A percentile compares a stretch with the other conserved stretches of the same genome.
Conservation (phyloP, 2,329 filamentous ascomycete species). For the Apiospora pterosperma region DNA sequence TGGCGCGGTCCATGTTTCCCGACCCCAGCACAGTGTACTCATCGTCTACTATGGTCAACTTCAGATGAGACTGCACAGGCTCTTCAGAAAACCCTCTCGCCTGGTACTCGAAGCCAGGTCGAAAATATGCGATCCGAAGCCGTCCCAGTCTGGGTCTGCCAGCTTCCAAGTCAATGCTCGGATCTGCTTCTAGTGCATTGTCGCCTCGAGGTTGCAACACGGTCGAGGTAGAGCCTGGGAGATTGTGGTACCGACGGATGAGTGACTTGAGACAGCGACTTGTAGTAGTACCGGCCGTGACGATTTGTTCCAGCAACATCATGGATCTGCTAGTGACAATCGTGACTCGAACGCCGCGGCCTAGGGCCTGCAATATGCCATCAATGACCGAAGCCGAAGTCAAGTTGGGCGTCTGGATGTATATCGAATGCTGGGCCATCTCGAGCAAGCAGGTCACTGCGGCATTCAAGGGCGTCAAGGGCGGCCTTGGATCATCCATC, state of each 20-base stretch:
- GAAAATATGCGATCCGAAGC: constrained; percentile 59
- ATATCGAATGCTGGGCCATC: constrained; percentile 56
- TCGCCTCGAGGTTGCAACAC: constrained; percentile 15
- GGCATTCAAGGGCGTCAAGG: constrained; percentile 64
- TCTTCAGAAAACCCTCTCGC: constrained; percentile 37
- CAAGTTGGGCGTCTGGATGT: constrained; percentile 75
- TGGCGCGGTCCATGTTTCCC: constrained; percentile 81
- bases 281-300: constrained; percentile 74
- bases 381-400: constrained; percentile 64
- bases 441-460: constrained; percentile 60
- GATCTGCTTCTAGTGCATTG: constrained; percentile 13
- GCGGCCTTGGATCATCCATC: constrained; percentile 44
- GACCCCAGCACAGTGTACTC: constrained; percentile 69
- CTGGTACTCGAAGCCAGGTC: constrained; percentile 20
- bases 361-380: constrained; percentile 57
- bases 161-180: constrained; percentile 38
- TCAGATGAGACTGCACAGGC: constrained; percentile 73
- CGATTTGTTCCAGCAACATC: constrained; percentile 78
- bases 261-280: constrained; percentile 59
- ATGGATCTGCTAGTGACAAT: constrained; percentile 66
- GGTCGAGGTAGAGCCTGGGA: constrained; percentile 6
- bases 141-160: constrained; percentile 40
- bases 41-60: constrained; percentile 70
- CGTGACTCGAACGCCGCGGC: constrained; percentile 63
- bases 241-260: constrained; percentile 48